Percentiles rank a stretch among this genome's conserved stretches.
These are phyloP conservation scores for Ceratocystis alfenasii DNA, from an alignment of 2,329 filamentous ascomycete genomes.

Conservation along the genomic window DNA sequence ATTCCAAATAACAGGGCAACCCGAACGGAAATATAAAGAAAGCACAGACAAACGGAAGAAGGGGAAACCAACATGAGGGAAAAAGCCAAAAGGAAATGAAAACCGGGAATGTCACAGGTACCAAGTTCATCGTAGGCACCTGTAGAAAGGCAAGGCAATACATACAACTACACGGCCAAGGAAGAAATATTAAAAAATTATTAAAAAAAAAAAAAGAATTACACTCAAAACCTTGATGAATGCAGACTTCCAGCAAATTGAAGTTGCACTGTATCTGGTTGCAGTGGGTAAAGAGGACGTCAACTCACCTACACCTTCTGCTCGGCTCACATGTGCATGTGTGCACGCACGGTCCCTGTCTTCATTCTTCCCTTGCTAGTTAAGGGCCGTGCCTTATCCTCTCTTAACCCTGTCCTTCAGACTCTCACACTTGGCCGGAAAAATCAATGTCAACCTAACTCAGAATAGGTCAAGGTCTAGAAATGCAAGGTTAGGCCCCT, in stretches of 20 bases:
- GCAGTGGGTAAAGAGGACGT: not conserved
- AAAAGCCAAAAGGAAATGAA: not conserved
- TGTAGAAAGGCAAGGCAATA: not conserved
- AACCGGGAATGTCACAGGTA: not conserved
- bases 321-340: slow-evolving; percentile 5
- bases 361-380: slow-evolving; percentile 3
- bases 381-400: slow-evolving; percentile 6
- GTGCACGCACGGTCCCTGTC: not conserved
- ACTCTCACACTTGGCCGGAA: not conserved
- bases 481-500: not conserved
- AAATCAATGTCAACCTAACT: not conserved
- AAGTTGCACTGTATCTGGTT: not conserved
- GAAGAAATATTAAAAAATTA: too few species aligned
- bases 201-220: not conserved
- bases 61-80: not conserved
- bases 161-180: not conserved
- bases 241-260: not conserved
- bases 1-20: not conserved
- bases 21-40: not conserved
- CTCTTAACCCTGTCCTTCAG: not conserved
- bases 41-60: not conserved
- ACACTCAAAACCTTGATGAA: not conserved
- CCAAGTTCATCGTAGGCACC: not conserved
- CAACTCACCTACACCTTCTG: not conserved
- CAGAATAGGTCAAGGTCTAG: not conserved